Evolutionary conservation across 2,329 filamentous ascomycete species (phyloP), one percentile per base, ranked within the genome.

Genomic region (Hymenoscyphus fraxineus): DNA sequence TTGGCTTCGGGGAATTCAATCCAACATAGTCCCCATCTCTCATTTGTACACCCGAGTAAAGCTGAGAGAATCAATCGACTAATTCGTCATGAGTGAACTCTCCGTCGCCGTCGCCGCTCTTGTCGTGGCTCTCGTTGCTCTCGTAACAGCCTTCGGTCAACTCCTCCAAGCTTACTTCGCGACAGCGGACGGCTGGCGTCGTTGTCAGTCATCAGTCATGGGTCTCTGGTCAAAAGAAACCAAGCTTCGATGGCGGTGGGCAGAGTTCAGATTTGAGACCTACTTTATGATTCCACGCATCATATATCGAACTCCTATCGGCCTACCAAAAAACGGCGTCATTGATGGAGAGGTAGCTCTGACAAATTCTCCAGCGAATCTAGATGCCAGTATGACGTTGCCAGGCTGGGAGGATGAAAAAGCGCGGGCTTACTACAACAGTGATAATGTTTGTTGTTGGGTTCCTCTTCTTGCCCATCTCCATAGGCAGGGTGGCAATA

Each of bases 171-270:
- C 73, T 55, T 70, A 73, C 47, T 69, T 74, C 38, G 71, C 72
- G 27, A 75, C 73, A 3, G 73, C 73, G 27, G 72, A 73, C 66
- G 73, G 73, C 1, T 74, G 71, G 54, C 65, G 72, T 40, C 63
- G 70, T 64, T 75, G 73, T 63, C 69, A 73, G 58, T 47, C 59
- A 7, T 72, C 70, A 1, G 71, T 75, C 2, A 74, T 75, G 64
- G 73, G 73, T 6, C 32, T 62, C 1, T 75, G 72, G 73, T 72
- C 70, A 1, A 61, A 44, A 38, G 60, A 66, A 39, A 73, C 71
- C 1, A 67, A 62, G 19, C 58, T 72, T 1, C 40, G 63, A 27
- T 65, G 47, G 54, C 56, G 67, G 27, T 73, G 71, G 72, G 62
- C 60, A 32, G 65, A 75, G 56, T 71, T 75, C 55, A 65, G 73